Base-by-base conservation (phyloP, 371 early-diverging fungal species). In the Paraphysoderma sedebokerense region DNA sequence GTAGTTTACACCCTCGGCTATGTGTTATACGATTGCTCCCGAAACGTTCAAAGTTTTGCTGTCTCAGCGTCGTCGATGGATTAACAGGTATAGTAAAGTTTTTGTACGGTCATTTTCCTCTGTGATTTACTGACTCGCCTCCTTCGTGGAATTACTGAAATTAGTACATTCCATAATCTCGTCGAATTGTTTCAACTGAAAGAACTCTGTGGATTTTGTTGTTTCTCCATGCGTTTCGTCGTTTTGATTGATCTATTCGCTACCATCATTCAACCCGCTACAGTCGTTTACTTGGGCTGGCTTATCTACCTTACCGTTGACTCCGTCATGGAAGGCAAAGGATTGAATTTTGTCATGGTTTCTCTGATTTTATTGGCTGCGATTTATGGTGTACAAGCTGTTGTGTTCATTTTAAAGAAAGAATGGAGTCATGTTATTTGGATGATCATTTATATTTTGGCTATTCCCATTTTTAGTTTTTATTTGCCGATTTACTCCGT, bases 141-240 rank as follows among this genome's bases (percentile, higher is more conserved):
- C 31, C 34, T 34, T 34, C 34, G 13, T n/a, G 12, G 12, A 13
- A 13, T 34, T 13, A 13, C n/a, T 12, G n/a, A n/a, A 34, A 13
- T 12, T 34, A 13, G 34, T 34, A 13, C 34, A 0, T 83, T 95
- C 32, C 92, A 91, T 63, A 98, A 98, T 61, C 58, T 96, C 50
- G 79, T 92, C 66, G 98, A 93, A 63, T 67, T 95, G 7, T 64
- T 91, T 23, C 60, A 75, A 38, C 64, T 93, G 12, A 77, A 80
- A 33, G 79, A 85, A 52, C 71, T 98, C 46, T 98, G 98, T 56
- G 98, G 98, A 12, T 85, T 87, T 58, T 89, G 86, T 62, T 92
- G 89, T 58, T 88, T 90, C 65, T 90, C 92, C 0, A 92, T 95
- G 95, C 83, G 90, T 41, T 91, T 93, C 62, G 79, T 82, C 9